Conservation (phyloP, 371 early-diverging fungal species). For the Mortierella sp. region DNA sequence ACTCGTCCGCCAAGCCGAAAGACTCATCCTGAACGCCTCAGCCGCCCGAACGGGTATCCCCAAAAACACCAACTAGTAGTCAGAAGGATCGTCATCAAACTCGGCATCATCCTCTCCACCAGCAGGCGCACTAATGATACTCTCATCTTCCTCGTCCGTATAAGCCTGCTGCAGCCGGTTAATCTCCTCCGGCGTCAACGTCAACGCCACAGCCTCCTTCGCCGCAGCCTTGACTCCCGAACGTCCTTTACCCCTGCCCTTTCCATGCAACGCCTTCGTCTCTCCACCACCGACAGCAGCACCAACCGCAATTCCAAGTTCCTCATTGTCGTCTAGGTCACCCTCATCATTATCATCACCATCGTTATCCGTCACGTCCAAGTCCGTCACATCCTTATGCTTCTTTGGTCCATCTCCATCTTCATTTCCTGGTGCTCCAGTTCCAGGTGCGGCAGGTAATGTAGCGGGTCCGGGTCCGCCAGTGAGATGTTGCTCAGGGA, state of each 20-base stretch:
- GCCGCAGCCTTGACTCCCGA: background rate
- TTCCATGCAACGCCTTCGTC: background rate
- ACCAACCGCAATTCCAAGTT: background rate
- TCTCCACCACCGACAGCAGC: background rate
- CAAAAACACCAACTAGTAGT: conserved; percentile 1
- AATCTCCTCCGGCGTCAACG: conserved; percentile 8
- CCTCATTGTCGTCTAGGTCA: conserved; percentile 1
- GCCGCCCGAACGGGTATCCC: background rate
- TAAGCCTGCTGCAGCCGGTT: conserved; percentile 11
- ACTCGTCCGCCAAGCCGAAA: background rate
- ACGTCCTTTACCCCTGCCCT: background rate
- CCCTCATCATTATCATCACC: conserved; percentile 1
- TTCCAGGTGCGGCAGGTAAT: background rate
- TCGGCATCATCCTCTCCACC: conserved; percentile 38
- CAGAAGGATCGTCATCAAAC: conserved; percentile 24
- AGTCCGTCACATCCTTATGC: conserved; percentile 25
- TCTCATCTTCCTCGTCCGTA: background rate
- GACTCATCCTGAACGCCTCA: background rate
- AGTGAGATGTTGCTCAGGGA: conserved; percentile 4
- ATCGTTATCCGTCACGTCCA: background rate
- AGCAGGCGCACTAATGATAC: conserved; percentile 13
- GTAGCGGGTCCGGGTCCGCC: background rate
- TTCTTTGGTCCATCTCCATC: background rate
- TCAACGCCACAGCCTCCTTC: background rate
- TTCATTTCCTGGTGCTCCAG: background rate